Percentiles rank a stretch among this genome's conserved stretches.
Conservation (phyloP, 805 yeast species). For the Schwanniomyces vanrijiae region DNA sequence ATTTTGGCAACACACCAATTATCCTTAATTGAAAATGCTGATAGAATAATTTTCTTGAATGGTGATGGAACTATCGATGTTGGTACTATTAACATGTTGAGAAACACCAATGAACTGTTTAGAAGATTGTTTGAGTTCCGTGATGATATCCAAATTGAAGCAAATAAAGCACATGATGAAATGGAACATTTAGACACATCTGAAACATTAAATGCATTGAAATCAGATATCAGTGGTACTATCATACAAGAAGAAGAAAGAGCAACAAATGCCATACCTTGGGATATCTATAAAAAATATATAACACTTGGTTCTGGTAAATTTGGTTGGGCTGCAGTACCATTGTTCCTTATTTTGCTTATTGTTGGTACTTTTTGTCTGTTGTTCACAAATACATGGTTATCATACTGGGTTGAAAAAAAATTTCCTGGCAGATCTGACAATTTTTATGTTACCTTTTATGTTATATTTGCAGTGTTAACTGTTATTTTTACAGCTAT, state of each 20-base stretch:
- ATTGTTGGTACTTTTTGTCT: constrained; percentile 39
- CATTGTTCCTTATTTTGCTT: constrained; percentile 32
- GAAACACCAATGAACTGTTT: constrained; percentile 44
- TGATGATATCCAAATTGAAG: constrained; percentile 11
- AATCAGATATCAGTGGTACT: constrained; percentile 21
- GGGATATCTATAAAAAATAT: constrained; percentile 39
- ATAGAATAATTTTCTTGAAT: constrained; percentile 36
- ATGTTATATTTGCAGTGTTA: constrained; percentile 34
- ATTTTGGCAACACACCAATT: constrained; percentile 46
- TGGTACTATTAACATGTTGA: constrained; percentile 34
- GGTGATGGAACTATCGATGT: constrained; percentile 43
- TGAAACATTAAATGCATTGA: constrained; percentile 5
- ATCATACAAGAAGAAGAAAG: constrained; percentile 36
- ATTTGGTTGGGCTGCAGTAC: constrained; percentile 33
- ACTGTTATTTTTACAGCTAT: constrained; percentile 39
- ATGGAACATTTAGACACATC: neutral
- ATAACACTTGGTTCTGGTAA: constrained; percentile 37
- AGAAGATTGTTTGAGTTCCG: constrained; percentile 49
- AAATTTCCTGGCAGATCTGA: constrained; percentile 28
- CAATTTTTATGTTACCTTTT: constrained; percentile 32
- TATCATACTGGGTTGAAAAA: constrained; percentile 41
- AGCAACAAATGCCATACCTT: constrained; percentile 38
- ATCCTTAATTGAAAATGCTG: constrained; percentile 38
- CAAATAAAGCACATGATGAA: neutral
- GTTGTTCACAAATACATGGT: constrained; percentile 46